phyloP scores from a whole-genome alignment of 23 red algal species.

The Gracilariopsis chorda region DNA sequence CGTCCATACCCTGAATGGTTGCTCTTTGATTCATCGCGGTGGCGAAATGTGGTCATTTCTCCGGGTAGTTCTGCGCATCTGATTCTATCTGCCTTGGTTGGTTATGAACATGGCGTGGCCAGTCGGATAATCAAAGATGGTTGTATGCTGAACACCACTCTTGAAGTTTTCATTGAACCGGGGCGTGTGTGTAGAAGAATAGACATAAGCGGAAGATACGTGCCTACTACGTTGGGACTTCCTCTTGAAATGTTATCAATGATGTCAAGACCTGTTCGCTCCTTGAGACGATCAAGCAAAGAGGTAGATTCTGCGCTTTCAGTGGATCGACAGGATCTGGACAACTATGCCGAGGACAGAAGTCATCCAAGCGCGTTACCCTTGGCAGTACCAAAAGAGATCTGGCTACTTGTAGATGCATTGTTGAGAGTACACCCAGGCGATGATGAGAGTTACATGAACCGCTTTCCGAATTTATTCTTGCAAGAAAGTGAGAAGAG shows the following conservation, averaged over 20 bases:
- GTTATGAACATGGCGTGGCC: constrained; percentile 25
- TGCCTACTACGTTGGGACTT: constrained; percentile 39
- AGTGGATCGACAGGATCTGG: background rate
- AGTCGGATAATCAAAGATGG: background rate
- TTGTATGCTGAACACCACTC: background rate
- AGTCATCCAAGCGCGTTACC: constrained; percentile 23
- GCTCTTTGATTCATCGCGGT: constrained; percentile 9
- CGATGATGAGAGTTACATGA: background rate
- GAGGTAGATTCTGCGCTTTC: background rate
- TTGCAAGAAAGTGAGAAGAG: background rate
- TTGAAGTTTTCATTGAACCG: constrained; percentile 10
- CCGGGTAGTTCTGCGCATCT: constrained; percentile 11
- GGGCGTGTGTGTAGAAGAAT: constrained; percentile 15
- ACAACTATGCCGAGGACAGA: background rate
- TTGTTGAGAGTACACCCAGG: constrained; percentile 1
- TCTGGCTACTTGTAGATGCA: constrained; percentile 43
- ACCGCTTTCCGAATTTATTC: constrained; percentile 34
- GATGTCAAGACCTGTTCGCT: constrained; percentile 11
- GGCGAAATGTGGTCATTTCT: constrained; percentile 9
- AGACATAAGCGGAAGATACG: constrained; percentile 26
- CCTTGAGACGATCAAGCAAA: background rate
- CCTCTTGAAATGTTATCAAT: constrained; percentile 55
- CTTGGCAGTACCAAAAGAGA: constrained; percentile 45
- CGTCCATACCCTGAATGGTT: constrained; percentile 24
- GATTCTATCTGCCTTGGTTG: background rate